Base-by-base conservation (phyloP, 768 basidiomycete species). In the Termitomyces sp. region DNA sequence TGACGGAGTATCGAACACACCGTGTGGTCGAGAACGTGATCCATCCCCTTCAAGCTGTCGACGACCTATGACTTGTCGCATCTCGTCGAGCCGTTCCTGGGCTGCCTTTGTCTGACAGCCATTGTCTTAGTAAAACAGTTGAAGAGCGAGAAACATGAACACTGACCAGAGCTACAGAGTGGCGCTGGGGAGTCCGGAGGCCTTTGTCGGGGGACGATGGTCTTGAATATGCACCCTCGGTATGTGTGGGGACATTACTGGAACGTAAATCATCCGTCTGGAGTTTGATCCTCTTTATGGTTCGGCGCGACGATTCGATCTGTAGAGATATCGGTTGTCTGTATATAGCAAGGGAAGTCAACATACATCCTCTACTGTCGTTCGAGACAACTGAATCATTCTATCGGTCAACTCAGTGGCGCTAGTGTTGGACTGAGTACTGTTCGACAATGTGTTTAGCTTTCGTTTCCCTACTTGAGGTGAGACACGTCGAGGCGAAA, bases 51-150 rank as follows among this genome's bases (percentile, higher is more conserved):
- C 61, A 16, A 52, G 18, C 25, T 82, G 76, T 59, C 90, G 75
- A 57, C 75, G 80, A 35, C 74, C 71, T 54, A 94, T 91, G 53
- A 91, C 73, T 59, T 81, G 81, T 38, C 85, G 80, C 90, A 94
- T 90, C 67, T 94, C 91, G 61, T 90, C 84, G 76, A 91, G 78
- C 22, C 91, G 83, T 33, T 85, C 85, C 60, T 84, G 85, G 33
- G 90, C 89, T 52, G 85, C 90, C 63, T 71, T 84, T 12, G 81
- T 88, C 91, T 93, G 60, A 5, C 27, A 18, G 49, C 1, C 52
- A 48, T 27, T 50, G 13, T 39, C 39, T 3, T 33, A 45, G 45
- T 27, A 32, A 35, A 32, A 5, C 43, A 13, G 18, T 22, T 3
- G 27, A 33, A 27, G 15, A 22, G 58, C 25, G 49, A 45, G 47